Conservation (phyloP, 177 flowering plant genomes). For the Telopea speciosissima region DNA sequence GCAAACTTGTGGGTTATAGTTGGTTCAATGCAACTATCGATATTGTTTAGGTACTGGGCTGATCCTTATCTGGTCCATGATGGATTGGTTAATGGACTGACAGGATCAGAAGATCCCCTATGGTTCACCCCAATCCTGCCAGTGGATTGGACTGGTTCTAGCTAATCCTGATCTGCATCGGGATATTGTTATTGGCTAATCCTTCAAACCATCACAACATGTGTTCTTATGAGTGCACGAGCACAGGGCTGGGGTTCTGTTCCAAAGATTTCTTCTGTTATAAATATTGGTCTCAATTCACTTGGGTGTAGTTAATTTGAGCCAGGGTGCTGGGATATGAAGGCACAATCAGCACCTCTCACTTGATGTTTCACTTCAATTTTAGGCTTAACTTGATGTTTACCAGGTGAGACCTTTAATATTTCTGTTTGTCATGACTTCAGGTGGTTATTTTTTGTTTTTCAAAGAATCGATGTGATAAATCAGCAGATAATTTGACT, state of each 20-base stretch:
- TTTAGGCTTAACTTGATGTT: not conserved
- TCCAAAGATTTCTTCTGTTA: not conserved
- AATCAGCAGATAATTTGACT: constrained; percentile 73
- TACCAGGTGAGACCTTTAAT: not conserved
- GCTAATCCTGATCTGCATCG: not conserved
- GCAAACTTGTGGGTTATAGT: no score
- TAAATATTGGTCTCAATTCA: not conserved
- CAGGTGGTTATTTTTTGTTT: constrained; percentile 97
- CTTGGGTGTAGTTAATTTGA: not conserved
- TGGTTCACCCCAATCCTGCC: no score
- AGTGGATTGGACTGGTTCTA: no score
- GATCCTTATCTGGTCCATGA: no score
- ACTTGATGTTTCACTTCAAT: constrained; percentile 1
- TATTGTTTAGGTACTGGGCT: no score
- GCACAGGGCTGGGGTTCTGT: not conserved
- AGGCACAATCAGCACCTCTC: not conserved
- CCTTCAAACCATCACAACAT: not conserved
- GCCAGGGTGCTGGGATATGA: not conserved
- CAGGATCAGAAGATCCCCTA: no score
- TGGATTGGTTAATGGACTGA: no score
- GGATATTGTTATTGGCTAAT: not conserved
- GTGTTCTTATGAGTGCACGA: not conserved
- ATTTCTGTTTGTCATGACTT: constrained; percentile 10
- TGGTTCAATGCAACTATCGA: not conserved
- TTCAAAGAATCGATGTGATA: constrained; percentile 97